These are phyloP conservation scores for Pythium phragmiticola DNA, from an alignment of 352 stramenopile species.

Conservation along the genomic window DNA sequence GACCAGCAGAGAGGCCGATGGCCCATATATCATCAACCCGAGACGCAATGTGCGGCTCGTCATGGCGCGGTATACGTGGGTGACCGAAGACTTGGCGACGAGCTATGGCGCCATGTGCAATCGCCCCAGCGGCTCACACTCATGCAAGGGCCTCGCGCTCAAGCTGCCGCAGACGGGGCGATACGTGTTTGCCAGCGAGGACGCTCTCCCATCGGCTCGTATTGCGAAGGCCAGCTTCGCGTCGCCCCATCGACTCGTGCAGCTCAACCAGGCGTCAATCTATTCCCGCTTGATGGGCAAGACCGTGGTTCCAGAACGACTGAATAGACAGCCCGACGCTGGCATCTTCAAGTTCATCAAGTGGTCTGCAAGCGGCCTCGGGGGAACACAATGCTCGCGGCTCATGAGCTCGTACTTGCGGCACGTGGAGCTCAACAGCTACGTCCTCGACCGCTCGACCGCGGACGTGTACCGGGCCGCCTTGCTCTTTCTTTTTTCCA, in stretches of 20 bases:
- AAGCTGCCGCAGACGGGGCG: constrained; percentile 25
- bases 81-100: constrained; percentile 26
- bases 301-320: constrained; percentile 1
- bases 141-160: constrained; percentile 38
- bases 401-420: constrained; percentile 15
- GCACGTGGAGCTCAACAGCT: constrained; percentile 9
- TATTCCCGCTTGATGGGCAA: neutral
- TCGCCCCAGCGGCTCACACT: constrained; percentile 25
- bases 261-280: constrained; percentile 6
- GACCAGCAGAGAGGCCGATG: neutral
- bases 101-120: constrained; percentile 36
- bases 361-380: neutral
- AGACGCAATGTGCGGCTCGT: constrained; percentile 37
- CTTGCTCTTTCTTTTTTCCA: constrained; percentile 10
- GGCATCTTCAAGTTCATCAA: neutral
- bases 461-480: neutral
- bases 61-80: constrained; percentile 37
- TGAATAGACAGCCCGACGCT: neutral
- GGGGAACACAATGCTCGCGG: constrained; percentile 1
- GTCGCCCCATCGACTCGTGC: constrained; percentile 11
- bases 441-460: constrained; percentile 5
- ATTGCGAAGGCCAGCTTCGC: neutral
- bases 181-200: constrained; percentile 9
- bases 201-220: neutral
- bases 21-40: constrained; percentile 36